Evolutionary conservation across 2,329 filamentous ascomycete species (phyloP), one percentile per base, ranked within the genome.

Genomic region (Fusarium anguioides): DNA sequence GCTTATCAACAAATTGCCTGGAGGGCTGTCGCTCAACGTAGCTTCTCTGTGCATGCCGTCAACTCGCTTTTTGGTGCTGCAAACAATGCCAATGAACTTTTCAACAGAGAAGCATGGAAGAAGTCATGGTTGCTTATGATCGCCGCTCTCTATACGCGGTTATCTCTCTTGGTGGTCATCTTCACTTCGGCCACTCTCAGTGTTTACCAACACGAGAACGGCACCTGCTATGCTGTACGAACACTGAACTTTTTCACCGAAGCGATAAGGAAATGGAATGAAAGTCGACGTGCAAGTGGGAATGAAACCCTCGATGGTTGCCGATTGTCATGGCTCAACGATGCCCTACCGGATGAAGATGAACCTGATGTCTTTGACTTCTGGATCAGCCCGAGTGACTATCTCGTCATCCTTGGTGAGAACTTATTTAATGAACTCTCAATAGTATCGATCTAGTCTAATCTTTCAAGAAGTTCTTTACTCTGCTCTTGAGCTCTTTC

Each of bases 161-260:
- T 48, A 2, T 64, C 57, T 2, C 67, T 62, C 0, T 40, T 69
- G 0, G 55, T 69, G 6, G 59, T 69, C 3, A 69, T 69, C 8
- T 67, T 69, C 36, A 52, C 67, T 7, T 64, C 67, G 0, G 63
- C 65, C 4, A 69, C 67, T 10, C 62, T 69, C 0, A 53, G 20
- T 4, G 62, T 69, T 3, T 31, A 58, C n/a, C 52, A 8, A 1
- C 26, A 46, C 1, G 33, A 61, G 4, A 17, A 54, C 9, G 46
- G 39, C 12, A 42, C 17, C 27, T 69, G 62, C 8, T 35, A 35
- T 0, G 53, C 55, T 0, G 41, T 69, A 14, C 49, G 66, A 6
- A 69, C 67, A 2, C 58, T 69, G 11, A 69, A 69, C 49, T 69
- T 69, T 5, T 29, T 60, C 1, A 51, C 60, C 26, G 66, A 69